phyloP scores from a whole-genome alignment of 495 filamentous ascomycete species.

The Elasticomyces elasticus region DNA sequence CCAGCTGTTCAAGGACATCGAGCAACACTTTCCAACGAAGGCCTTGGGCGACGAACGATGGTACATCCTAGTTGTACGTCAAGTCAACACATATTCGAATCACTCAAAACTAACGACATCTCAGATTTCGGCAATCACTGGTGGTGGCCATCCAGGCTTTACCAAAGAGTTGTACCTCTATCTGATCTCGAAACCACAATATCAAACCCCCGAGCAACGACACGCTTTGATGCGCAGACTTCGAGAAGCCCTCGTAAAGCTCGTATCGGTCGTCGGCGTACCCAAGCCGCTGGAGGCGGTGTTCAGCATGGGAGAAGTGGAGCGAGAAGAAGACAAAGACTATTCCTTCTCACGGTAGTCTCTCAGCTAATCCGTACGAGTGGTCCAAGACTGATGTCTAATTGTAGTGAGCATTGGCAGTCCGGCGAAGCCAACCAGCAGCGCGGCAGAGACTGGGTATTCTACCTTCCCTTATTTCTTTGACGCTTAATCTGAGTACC shows the following conservation, averaged over 20 bases:
- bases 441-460: conserved; percentile 27
- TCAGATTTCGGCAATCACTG: conserved; percentile 24
- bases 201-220: conserved; percentile 24
- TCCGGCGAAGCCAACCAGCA: conserved; percentile 27
- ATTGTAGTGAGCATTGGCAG: conserved; percentile 29
- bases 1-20: conserved; percentile 41
- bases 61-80: conserved; percentile 44
- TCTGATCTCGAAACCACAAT: conserved; percentile 25
- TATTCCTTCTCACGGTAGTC: conserved; percentile 32
- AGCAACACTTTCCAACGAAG: conserved; percentile 41
- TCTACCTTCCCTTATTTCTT: too few species aligned
- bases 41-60: conserved; percentile 44
- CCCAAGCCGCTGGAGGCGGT: conserved; percentile 29
- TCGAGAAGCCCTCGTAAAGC: conserved; percentile 30
- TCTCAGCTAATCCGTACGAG: neutral
- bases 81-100: neutral
- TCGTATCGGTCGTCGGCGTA: conserved; percentile 26
- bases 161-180: conserved; percentile 27
- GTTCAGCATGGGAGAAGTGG: conserved; percentile 25
- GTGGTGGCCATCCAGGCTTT: conserved; percentile 25
- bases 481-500: too few species aligned
- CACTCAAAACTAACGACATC: neutral
- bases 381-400: neutral
- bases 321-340: conserved; percentile 29
- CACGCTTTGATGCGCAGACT: conserved; percentile 28